Evolutionary conservation across 805 yeast genomes (phyloP), one percentile per base, ranked within the genome.

Genomic region (Zygoascus tannicola): DNA sequence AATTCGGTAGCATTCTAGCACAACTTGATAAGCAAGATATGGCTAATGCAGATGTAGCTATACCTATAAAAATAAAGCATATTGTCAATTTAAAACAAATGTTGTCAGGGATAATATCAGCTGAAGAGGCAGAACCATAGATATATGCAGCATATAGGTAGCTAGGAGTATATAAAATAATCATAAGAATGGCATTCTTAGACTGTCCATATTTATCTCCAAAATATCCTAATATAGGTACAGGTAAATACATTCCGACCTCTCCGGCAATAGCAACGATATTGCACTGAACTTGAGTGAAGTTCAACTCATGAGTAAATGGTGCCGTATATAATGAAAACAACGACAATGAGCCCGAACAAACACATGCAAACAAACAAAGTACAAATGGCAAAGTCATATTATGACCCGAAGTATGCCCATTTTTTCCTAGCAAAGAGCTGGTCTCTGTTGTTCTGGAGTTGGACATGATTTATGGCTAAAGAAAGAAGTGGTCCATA

Each of bases 171-270:
- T 81, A 81, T 22, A 80, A 65, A 41, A 75, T 45, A 35, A 80
- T 63, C 3, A 88, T 74, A 16, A 84, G 53, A 22, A 80, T 52
- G 3, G 88, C 79, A 35, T 87, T 60, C 14, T 81, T 57, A 8
- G 82, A 82, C 1, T 94, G 87, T 0, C 95, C 94, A 56, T 81
- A 84, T n/a, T 79, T 68, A 58, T 87, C 96, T 2, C 92, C 87
- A 40, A 85, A 63, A 50, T 82, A 76, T 0, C 97, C 97, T 35
- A 87, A 62, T 0, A 81, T 56, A 0, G 97, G 97, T 4, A 90
- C 75, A 7, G 90, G 79, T 42, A 86, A 60, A 59, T 90, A 92
- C 76, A 85, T 77, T 2, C 97, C 97, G 47, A 83, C 59, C 22
- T 83, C 80, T 32, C 85, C 78, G 20, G 74, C 68, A 22, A 86